Base-by-base conservation (phyloP, 2,329 filamentous ascomycete genomes). In the Zasmidium citrigriseum region DNA sequence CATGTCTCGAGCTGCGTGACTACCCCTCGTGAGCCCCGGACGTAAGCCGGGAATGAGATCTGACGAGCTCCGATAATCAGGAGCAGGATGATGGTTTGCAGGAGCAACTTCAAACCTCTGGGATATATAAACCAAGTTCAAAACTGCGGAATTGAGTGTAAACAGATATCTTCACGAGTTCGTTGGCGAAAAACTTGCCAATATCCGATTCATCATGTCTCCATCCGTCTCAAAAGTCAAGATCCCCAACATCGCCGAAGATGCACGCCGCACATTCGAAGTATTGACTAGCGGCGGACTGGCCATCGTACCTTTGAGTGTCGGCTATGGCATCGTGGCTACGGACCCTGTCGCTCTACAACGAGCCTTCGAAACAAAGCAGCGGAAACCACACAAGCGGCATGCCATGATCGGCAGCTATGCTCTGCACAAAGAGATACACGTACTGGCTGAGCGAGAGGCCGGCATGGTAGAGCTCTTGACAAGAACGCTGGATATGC, bases 321-420 rank as follows among this genome's bases (percentile, higher is more conserved):
- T 55, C 4, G 53, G 53, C 45, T 55, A 55, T 23, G 53, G 25
- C 18, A 49, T 55, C 21, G 44, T 47, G 23, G 53, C 53, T 7
- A 55, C 53, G 25, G 20, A 55, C 20, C 21, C 53, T n/a, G 46
- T 18, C 16, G 53, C 53, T 11, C 46, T 55, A n/a, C 44, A 55
- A 22, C 53, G 53, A 48, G 53, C 53, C 1, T 55, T 55, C 38
- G 47, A 45, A 23, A 55, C 53, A 9, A 55, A 55, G 46, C 53
- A 29, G 18, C 53, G 53, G 10, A 46, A 46, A 14, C 24, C 53
- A 24, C 53, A 55, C 29, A 55, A 55, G 44, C 45, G 53, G 4
- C 53, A 55, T 21, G 53, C 53, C 53, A 55, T 55, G 53, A 55
- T 55, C 46, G 53, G 53, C 11, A 48, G 45, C 45, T 55, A 55